These are phyloP conservation scores for Leucocoprinus gongylophorus DNA, from an alignment of 1,284 basidiomycete genomes.

Conservation along the genomic window DNA sequence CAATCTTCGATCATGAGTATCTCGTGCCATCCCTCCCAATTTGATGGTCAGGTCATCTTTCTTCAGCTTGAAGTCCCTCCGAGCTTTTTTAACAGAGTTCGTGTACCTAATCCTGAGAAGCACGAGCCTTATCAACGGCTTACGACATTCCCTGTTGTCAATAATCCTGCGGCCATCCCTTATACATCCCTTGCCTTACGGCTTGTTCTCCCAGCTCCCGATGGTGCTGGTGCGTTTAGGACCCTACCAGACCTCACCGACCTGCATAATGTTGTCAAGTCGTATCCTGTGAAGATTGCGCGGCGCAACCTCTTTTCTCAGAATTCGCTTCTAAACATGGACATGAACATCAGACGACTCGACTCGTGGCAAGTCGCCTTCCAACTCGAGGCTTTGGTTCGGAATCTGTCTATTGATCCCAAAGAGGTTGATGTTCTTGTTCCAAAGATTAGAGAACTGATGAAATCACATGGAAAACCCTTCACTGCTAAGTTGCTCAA, in stretches of 20 bases:
- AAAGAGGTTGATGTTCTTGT: conserved; percentile 41
- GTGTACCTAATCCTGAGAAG: background rate
- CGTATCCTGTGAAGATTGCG: conserved; percentile 30
- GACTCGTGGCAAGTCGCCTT: conserved; percentile 44
- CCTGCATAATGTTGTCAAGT: conserved; percentile 29
- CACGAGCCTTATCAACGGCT: background rate
- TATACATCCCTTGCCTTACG: conserved; percentile 46
- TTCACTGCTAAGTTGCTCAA: conserved; percentile 37
- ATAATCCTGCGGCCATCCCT: conserved; percentile 20
- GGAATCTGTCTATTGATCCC: conserved; percentile 36
- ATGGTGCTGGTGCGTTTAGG: conserved; percentile 33
- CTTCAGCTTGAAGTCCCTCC: conserved; percentile 8
- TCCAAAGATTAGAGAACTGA: conserved; percentile 27
- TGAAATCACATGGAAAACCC: conserved; percentile 25
- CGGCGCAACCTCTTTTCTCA: conserved; percentile 40
- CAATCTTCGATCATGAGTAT: conserved; percentile 38
- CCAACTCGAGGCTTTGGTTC: conserved; percentile 46
- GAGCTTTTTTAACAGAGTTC: background rate
- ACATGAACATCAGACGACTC: conserved; percentile 31
- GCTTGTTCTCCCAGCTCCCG: conserved; percentile 32
- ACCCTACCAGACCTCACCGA: conserved; percentile 32
- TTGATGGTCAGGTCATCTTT: conserved; percentile 27
- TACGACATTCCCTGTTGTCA: background rate
- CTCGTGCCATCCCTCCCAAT: conserved; percentile 29
- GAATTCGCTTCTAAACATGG: conserved; percentile 27